Evolutionary conservation across 1,284 basidiomycete genomes (phyloP), one percentile per base, ranked within the genome.

Genomic region (Kalmanozyma brasiliensis): DNA sequence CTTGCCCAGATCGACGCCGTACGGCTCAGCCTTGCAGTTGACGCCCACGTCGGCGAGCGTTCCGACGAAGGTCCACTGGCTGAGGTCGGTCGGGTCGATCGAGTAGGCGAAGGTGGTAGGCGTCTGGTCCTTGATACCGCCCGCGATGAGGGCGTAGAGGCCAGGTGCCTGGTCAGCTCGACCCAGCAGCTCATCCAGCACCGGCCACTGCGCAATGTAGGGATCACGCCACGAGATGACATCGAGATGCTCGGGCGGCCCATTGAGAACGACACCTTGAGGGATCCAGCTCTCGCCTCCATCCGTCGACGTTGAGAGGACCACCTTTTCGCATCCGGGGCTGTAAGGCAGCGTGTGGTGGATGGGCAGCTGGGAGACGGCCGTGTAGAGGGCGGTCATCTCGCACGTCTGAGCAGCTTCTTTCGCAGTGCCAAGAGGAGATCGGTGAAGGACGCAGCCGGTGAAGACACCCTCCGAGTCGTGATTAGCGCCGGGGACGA

Each of bases 181-280:
- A 4, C 58, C 64, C 2, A 76, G 59, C n/a, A 69, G 26, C 17
- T 38, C 19, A 20, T 74, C 71, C 37, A 76, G 49, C 19, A 68
- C 51, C 9, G 72, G 72, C 74, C 72, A 74, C 8, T 43, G 49
- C 1, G 65, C 37, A 19, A 70, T 65, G 42, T 62, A 76, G 2
- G 74, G 74, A 41, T 76, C 74, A 30, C 74, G 67, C 74, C 74
- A 76, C 8, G 67, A 63, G 32, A 68, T 68, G 32, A 76, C 64
- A 8, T 71, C 52, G 33, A 64, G 44, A 38, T 73, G 51, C 23
- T 49, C 43, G 4, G 74, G 74, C 9, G 74, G 74, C 14, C 66
- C 63, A 14, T 45, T 32, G 8, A 76, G 48, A 5, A 76, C 55
- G 20, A 67, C 33, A 7, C 63, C 60, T 0, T 61, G 64, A 1